phyloP scores from a whole-genome alignment of 2,329 filamentous ascomycete species.

The Aulographum hederae region DNA sequence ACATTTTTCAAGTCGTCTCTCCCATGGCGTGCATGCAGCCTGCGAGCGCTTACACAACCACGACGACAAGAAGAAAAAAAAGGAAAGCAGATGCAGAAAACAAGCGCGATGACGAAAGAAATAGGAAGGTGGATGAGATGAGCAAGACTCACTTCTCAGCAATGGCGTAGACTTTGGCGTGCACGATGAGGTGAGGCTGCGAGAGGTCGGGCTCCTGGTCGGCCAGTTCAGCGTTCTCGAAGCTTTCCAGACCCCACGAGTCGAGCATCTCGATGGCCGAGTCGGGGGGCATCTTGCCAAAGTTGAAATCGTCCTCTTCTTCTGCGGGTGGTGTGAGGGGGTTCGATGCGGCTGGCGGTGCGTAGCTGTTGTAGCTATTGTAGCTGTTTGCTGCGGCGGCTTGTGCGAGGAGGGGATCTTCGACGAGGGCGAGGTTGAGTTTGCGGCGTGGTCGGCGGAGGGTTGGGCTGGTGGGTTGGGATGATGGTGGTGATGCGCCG shows the following conservation, averaged over 20 bases:
- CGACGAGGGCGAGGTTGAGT: slow-evolving; percentile 14
- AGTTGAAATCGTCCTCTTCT: slow-evolving; percentile 4
- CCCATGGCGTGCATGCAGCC: too few relatives aligned
- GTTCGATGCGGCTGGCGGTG: slow-evolving; percentile 2
- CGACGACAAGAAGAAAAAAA: too few relatives aligned
- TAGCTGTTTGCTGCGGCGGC: slow-evolving; percentile 4
- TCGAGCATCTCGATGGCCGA: not conserved
- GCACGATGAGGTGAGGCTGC: slow-evolving; percentile 23
- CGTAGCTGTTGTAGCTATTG: too few relatives aligned
- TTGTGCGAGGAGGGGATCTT: slow-evolving; percentile 19
- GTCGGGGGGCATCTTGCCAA: not conserved
- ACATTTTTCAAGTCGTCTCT: too few relatives aligned
- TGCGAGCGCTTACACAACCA: too few relatives aligned
- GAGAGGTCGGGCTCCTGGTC: slow-evolving; percentile 19
- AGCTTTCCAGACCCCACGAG: too few relatives aligned
- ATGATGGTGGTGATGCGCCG: slow-evolving; percentile 13
- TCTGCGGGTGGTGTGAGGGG: slow-evolving; percentile 9
- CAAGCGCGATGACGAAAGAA: too few relatives aligned
- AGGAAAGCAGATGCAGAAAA: too few relatives aligned
- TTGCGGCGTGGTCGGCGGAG: slow-evolving; percentile 8
- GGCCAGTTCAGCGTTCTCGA: slow-evolving; percentile 9
- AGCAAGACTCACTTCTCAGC: slow-evolving; percentile 31
- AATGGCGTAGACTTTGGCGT: slow-evolving; percentile 29
- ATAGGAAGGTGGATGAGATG: too few relatives aligned
- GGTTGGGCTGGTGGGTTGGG: slow-evolving; percentile 9